Evolutionary conservation across 495 filamentous ascomycete species (phyloP).

Genomic region (Hypoxylon subgilvum): DNA sequence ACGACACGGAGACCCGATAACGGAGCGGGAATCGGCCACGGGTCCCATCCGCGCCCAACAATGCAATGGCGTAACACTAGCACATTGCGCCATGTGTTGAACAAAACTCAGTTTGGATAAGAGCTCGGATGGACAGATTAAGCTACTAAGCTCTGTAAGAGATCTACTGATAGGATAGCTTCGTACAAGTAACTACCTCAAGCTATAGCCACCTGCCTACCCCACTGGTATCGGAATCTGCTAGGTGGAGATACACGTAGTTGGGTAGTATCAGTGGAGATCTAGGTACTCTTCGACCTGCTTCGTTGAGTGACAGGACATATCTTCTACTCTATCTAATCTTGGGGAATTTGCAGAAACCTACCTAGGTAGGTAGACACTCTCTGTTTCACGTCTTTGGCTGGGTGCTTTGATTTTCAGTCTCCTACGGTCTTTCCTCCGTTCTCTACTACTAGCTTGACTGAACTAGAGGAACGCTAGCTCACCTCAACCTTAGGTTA

Average conservation of each 20-base stretch:
- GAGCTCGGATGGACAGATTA: background rate
- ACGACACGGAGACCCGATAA: constrained; percentile 32
- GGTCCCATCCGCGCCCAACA: constrained; percentile 10
- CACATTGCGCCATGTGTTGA: constrained; percentile 5
- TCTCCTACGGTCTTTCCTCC: too few relatives aligned
- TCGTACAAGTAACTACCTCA: background rate
- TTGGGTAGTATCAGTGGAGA: constrained; percentile 25
- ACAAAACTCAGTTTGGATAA: background rate
- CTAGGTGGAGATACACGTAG: constrained; percentile 6
- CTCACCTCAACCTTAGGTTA: too few relatives aligned
- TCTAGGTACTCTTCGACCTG: constrained; percentile 2
- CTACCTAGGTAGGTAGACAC: background rate
- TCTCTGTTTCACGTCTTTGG: too few relatives aligned
- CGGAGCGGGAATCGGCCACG: constrained; percentile 25
- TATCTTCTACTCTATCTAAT: background rate
- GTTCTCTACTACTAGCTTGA: too few relatives aligned
- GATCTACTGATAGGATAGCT: constrained; percentile 8
- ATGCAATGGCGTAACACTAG: constrained; percentile 18
- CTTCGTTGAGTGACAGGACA: background rate
- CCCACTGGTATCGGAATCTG: constrained; percentile 10
- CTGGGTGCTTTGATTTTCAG: too few relatives aligned
- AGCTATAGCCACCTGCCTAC: background rate
- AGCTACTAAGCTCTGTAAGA: background rate
- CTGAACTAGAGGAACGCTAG: too few relatives aligned
- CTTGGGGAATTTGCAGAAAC: background rate